Percentiles rank a stretch among this genome's conserved stretches.
Evolutionary conservation across 2,329 filamentous ascomycete species (phyloP).

Genomic region (Pezicula carpinea): DNA sequence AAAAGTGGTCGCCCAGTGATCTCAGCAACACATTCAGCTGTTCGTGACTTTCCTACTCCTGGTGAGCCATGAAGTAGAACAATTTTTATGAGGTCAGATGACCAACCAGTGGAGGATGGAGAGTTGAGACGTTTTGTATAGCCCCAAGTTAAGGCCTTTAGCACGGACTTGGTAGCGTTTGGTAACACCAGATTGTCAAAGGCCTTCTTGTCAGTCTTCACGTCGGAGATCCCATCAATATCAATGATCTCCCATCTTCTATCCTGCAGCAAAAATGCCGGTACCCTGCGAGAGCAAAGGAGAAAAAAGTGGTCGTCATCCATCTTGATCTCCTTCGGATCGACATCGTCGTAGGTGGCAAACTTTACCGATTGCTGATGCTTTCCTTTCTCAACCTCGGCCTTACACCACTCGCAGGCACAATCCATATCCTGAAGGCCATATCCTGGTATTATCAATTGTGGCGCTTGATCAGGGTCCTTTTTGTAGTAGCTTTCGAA

Average conservation of each 20-base stretch:
- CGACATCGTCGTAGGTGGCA: conserved; percentile 10
- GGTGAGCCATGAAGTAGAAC: conserved; percentile 10
- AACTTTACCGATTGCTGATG: conserved; percentile 17
- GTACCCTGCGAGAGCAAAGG: conserved; percentile 1
- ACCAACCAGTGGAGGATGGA: not conserved
- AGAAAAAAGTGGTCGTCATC: conserved; percentile 1
- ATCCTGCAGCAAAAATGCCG: conserved; percentile 2
- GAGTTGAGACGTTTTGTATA: conserved; percentile 4
- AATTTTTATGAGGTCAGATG: conserved; percentile 9
- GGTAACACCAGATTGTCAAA: conserved; percentile 9
- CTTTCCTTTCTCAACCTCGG: conserved; percentile 13
- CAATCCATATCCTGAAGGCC: conserved; percentile 17
- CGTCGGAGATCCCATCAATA: not conserved
- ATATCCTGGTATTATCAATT: conserved; percentile 14
- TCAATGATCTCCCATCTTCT: conserved; percentile 3
- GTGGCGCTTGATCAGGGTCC: conserved; percentile 4
- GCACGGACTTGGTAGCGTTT: conserved; percentile 2
- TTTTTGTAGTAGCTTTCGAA: not conserved
- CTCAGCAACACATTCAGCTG: conserved; percentile 14
- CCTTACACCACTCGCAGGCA: conserved; percentile 9
- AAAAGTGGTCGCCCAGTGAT: conserved; percentile 11
- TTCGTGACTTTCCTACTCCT: conserved; percentile 9
- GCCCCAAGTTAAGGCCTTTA: not conserved
- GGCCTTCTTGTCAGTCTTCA: conserved; percentile 3
- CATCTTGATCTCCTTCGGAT: not conserved